Evolutionary conservation across 495 filamentous ascomycete genomes (phyloP), one percentile per base, ranked within the genome.

Genomic region (Xylaria telfairii): DNA sequence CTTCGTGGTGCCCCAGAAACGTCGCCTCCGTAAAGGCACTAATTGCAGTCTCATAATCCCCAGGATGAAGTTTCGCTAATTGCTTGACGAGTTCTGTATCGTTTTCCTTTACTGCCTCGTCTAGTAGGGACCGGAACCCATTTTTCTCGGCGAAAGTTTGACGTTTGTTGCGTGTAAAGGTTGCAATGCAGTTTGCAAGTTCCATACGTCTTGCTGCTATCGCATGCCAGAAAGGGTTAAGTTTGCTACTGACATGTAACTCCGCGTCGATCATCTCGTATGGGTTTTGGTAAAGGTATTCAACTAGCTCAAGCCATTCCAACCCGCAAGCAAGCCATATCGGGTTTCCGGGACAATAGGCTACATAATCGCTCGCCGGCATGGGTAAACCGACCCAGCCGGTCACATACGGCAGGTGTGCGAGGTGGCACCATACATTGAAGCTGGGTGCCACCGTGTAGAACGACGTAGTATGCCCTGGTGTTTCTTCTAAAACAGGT

Each of bases 271-370:
- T 61, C 12, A 5, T 26, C 2, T 61, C n/a, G 21, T 61, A 61
- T 15, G 59, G n/a, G 28, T 61, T 26, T 42, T 26, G 59, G 59
- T 41, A 61, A 21, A 64, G 12, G 19, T 64, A 64, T 34, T 64
- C 39, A 2, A 47, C 61, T 7, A 37, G 41, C 24, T 64, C 61
- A 32, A 44, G 15, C 39, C 41, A 64, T 19, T 19, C 6, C 3
- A 64, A 47, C 41, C 30, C 41, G 47, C 64, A 51, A 37, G 28
- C 64, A 21, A 66, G 30, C 42, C 49, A 66, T 64, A 64, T 64
- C 19, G 41, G 61, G 26, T 41, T 47, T 32, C 13, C 30, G 28
- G 54, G 54, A 1, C 8, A n/a, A n/a, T n/a, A n/a, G n/a, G n/a
- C n/a, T n/a, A n/a, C n/a, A n/a, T n/a, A n/a, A n/a, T n/a, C n/a